These are phyloP conservation scores for Phytophthora rubi DNA, from an alignment of 352 stramenopile genomes.

Conservation along the genomic window DNA sequence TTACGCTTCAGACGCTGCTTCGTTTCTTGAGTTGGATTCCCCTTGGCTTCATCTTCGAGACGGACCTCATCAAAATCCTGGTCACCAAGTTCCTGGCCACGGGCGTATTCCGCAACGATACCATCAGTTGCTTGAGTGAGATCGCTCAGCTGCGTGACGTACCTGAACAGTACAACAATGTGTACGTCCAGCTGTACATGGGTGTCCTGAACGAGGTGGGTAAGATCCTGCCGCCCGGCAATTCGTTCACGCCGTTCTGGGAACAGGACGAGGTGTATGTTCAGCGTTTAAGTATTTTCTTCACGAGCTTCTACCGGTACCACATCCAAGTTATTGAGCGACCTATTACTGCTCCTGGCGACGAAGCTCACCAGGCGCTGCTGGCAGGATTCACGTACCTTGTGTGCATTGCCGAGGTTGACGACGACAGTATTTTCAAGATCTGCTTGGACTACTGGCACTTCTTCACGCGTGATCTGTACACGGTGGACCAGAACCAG, in stretches of 20 bases:
- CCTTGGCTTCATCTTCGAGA: conserved; percentile 98
- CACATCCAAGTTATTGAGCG: conserved; percentile 96
- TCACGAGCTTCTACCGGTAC: conserved; percentile 94
- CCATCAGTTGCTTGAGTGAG: conserved; percentile 98
- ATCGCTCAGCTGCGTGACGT: conserved; percentile 96
- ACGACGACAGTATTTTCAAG: conserved; percentile 97
- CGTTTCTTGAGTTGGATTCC: conserved; percentile 99
- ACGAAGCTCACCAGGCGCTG: conserved; percentile 92
- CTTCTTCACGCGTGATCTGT: conserved; percentile 96
- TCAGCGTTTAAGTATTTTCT: conserved; percentile 97
- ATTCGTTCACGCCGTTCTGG: conserved; percentile 91
- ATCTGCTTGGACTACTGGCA: conserved; percentile 99
- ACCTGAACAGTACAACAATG: conserved; percentile 91
- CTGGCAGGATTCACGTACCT: conserved; percentile 95
- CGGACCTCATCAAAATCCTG: conserved; percentile 94
- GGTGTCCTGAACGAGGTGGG: conserved; percentile 93
- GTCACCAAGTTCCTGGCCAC: conserved; percentile 97
- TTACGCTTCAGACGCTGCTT: conserved; percentile 97
- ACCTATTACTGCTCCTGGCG: conserved; percentile 68
- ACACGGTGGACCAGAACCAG: conserved; percentile 91
- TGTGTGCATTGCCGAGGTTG: conserved; percentile 91
- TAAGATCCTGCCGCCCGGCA: conserved; percentile 91
- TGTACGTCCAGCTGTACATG: conserved; percentile 96
- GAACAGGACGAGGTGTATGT: conserved; percentile 98
- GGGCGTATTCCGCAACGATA: conserved; percentile 96